Conservation (phyloP, 495 filamentous ascomycete genomes). For the Neurospora sp. region DNA sequence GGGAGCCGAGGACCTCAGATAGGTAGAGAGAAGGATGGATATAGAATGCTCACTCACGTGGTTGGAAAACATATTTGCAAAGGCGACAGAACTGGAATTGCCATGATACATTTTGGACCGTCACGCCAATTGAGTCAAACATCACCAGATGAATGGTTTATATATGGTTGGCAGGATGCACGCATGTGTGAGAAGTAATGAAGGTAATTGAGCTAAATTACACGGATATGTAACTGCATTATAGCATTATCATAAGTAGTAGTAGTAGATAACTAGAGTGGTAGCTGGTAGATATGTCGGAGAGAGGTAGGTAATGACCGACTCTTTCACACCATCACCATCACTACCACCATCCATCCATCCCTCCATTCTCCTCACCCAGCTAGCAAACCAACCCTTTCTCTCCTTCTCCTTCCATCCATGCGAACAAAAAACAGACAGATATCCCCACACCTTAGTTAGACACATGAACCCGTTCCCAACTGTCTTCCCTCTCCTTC, state of each 20-base stretch:
- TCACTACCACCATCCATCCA: not conserved
- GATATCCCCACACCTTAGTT: not conserved
- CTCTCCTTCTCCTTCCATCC: not conserved
- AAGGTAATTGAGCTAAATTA: not conserved
- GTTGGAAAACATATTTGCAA: not conserved
- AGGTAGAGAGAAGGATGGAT: not conserved
- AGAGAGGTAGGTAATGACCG: not conserved
- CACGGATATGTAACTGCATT: not conserved
- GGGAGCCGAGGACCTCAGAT: not conserved
- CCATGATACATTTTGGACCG: no score
- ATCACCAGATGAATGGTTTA: not conserved
- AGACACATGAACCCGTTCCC: not conserved
- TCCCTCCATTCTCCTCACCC: not conserved
- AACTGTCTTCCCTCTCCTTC: not conserved
- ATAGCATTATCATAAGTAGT: not conserved
- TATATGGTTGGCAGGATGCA: not conserved
- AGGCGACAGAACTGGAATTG: no score
- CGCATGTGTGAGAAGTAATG: not conserved
- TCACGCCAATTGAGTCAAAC: no score
- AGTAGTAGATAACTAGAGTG: not conserved
- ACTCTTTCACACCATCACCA: not conserved
- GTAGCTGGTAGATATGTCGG: not conserved
- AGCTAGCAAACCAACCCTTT: not conserved
- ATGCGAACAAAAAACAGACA: not conserved
- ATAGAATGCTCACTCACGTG: not conserved